Base-by-base conservation (phyloP, 2,329 filamentous ascomycete genomes). In the Aspergillus calidoustus region DNA sequence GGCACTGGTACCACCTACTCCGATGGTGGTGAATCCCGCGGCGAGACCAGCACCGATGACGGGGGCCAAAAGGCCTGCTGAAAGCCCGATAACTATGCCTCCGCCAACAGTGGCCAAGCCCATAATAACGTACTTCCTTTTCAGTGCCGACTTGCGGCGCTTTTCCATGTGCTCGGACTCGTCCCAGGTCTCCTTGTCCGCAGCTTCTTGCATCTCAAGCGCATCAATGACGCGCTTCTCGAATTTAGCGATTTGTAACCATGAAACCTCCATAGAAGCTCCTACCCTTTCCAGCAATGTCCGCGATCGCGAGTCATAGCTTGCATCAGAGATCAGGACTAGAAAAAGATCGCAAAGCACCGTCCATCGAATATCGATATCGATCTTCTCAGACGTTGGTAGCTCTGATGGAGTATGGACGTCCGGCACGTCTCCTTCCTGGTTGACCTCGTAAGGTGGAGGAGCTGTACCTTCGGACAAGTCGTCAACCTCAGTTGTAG, bases 201-300 rank as follows among this genome's bases (percentile, higher is more conserved):
- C 92, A 51, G 91, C 89, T 76, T 98, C 93, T 78, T 98, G 94
- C 92, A 99, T 97, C 77, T 99, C 95, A 23, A 99, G 82, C 1
- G 95, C 93, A 77, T 99, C 95, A 7, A 95, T 97, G 6, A 99
- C 92, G 57, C 93, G 90, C 80, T 97, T 98, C 79, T 99, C 95
- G 72, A 99, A 99, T 44, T 92, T 89, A 77, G 93, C 96, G 61
- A 98, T 96, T 67, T 99, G 95, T 57, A 96, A 82, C 92, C 92
- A 96, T 13, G 89, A 85, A 7, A 99, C 89, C 47, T 91, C 88
- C 68, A 99, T 85, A 63, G 90, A 89, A 56, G 87, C 84, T 41
- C 90, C 95, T 1, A 98, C 92, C 59, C 87, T 84, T 77, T 98
- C 94, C 6, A 99, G 81, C 30, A 99, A 81, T 46, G 89, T 85